Conservation (phyloP, 2,329 filamentous ascomycete genomes). For the Chrysoporthe cubensis region DNA sequence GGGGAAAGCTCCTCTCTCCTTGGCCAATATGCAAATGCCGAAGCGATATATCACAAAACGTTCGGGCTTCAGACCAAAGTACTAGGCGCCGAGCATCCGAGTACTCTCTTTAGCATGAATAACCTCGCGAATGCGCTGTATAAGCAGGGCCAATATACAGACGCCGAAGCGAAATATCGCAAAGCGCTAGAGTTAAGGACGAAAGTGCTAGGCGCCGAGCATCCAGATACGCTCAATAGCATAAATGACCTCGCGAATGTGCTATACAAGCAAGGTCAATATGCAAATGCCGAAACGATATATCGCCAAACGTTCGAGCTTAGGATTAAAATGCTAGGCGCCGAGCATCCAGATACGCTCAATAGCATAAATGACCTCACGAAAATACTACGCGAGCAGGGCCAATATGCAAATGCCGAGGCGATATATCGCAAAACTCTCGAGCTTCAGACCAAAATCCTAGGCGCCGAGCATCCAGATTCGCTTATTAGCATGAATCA, state of each 20-base stretch:
- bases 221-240: not conserved
- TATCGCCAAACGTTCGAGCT: too few species aligned
- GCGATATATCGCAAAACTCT: too few species aligned
- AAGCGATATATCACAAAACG: too few species aligned
- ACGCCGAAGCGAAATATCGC: slow-evolving; percentile 23
- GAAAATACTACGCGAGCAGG: too few species aligned
- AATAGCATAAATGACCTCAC: not conserved
- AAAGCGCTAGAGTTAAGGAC: not conserved
- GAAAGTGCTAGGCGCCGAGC: not conserved
- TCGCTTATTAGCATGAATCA: not conserved
- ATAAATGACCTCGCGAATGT: not conserved
- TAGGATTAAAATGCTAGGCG: too few species aligned
- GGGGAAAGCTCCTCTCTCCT: not conserved
- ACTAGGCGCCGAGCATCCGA: too few species aligned
- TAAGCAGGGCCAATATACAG: not conserved
- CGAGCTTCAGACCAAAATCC: too few species aligned
- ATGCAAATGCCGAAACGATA: not conserved
- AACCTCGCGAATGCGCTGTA: too few species aligned
- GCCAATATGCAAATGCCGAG: too few species aligned
- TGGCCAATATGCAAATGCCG: not conserved
- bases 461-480: too few species aligned
- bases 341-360: not conserved
- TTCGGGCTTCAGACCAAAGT: too few species aligned
- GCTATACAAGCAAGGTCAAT: slow-evolving; percentile 7
- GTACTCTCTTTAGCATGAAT: too few species aligned